Evolutionary conservation across 805 yeast genomes (phyloP).

Genomic region (Zygoascus flipseniorum): DNA sequence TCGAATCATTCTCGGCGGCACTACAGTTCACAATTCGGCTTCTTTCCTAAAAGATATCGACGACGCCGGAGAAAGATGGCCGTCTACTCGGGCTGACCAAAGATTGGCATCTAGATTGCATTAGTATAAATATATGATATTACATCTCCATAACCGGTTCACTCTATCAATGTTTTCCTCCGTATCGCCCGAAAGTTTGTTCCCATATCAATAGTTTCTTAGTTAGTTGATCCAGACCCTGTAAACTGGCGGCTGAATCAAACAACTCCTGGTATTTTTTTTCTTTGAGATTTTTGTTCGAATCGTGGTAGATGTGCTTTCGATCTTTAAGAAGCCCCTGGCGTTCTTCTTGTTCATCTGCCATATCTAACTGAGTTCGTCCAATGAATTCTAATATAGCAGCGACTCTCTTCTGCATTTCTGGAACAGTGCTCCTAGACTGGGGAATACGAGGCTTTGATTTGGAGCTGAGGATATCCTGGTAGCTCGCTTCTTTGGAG

Average conservation of each 20-base stretch:
- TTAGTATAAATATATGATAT: not conserved
- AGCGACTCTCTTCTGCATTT: slow-evolving; percentile 79
- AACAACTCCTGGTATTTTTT: not conserved
- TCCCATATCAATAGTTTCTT: slow-evolving; percentile 73
- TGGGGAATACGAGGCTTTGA: slow-evolving; percentile 80
- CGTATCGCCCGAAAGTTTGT: slow-evolving; percentile 46
- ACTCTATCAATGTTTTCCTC: not conserved
- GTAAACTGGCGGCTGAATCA: slow-evolving; percentile 39
- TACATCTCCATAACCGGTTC: too few species aligned
- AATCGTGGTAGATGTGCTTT: slow-evolving; percentile 17
- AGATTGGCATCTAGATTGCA: slow-evolving; percentile 5
- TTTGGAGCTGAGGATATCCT: slow-evolving; percentile 33
- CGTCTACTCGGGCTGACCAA: slow-evolving; percentile 6
- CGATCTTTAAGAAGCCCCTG: slow-evolving; percentile 36
- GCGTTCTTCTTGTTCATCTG: slow-evolving; percentile 59
- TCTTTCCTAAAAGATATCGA: slow-evolving; percentile 32
- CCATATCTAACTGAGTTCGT: slow-evolving; percentile 75
- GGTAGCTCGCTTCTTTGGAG: slow-evolving; percentile 5
- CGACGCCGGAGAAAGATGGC: slow-evolving; percentile 34
- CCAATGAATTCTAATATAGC: slow-evolving; percentile 89
- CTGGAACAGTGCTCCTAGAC: slow-evolving; percentile 63
- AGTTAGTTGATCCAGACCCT: slow-evolving; percentile 64
- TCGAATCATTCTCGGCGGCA: slow-evolving; percentile 75
- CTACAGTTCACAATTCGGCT: slow-evolving; percentile 44
- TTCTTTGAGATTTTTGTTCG: not conserved